Conservation (phyloP, 2,329 filamentous ascomycete genomes). For the Colletotrichum eremochloae region DNA sequence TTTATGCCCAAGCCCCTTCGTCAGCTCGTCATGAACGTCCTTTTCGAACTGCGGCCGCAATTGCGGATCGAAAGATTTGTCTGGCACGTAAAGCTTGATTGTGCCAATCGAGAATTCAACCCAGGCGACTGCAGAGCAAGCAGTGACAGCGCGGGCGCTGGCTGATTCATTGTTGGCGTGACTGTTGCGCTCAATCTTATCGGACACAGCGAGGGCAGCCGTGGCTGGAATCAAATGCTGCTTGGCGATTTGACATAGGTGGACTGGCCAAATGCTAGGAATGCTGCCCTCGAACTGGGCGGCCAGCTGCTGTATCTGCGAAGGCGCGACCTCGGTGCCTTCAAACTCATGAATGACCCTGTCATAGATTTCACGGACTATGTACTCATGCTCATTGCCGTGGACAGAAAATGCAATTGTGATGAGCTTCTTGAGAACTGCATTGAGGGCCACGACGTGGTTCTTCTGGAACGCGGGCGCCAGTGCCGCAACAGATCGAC, state of each 20-base stretch:
- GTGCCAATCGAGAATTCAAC: conserved; percentile 80
- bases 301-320: conserved; percentile 19
- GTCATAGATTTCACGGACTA: conserved; percentile 15
- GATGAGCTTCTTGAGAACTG: conserved; percentile 62
- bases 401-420: conserved; percentile 57
- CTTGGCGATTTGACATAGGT: conserved; percentile 55
- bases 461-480: conserved; percentile 64
- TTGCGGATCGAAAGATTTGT: conserved; percentile 87
- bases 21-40: conserved; percentile 68
- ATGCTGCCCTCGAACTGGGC: conserved; percentile 45
- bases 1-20: conserved; percentile 66
- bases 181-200: conserved; percentile 45
- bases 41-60: conserved; percentile 75
- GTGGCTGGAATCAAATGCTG: conserved; percentile 62
- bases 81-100: conserved; percentile 85
- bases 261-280: conserved; percentile 55
- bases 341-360: conserved; percentile 3
- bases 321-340: background rate
- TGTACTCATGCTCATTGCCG: conserved; percentile 45
- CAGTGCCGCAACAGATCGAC: conserved; percentile 65
- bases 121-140: conserved; percentile 70
- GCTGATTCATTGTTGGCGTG: conserved; percentile 5
- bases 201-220: conserved; percentile 57
- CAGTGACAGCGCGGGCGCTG: conserved; percentile 10
- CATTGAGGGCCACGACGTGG: conserved; percentile 63